Evolutionary conservation across 257 asterid genomes (phyloP).

Genomic region (Solanum neorickii): DNA sequence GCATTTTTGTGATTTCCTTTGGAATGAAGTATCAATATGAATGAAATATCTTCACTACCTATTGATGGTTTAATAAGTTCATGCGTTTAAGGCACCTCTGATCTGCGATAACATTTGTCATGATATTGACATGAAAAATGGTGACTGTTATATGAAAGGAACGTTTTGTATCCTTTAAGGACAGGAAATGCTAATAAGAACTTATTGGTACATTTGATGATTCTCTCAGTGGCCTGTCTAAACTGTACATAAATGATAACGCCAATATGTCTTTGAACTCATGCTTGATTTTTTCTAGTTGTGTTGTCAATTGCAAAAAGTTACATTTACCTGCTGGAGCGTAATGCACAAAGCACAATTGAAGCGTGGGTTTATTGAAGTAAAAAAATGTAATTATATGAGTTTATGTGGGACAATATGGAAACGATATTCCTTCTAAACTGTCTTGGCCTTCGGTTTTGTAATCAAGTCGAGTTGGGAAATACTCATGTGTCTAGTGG

Average conservation of each 20-base stretch:
- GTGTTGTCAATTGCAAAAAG: not conserved
- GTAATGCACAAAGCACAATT: not conserved
- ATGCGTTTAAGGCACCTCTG: not conserved
- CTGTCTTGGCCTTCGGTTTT: not conserved
- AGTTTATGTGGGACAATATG: not conserved
- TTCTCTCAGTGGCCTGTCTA: not conserved
- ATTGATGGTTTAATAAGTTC: not conserved
- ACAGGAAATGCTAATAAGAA: not conserved
- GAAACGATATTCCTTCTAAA: not conserved
- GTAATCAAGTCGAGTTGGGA: not conserved
- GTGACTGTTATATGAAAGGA: not conserved
- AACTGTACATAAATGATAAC: not conserved
- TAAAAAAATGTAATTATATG: not conserved
- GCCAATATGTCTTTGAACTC: not conserved
- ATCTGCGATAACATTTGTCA: not conserved
- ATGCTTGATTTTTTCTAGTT: not conserved
- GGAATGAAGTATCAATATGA: not conserved
- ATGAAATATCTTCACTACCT: not conserved
- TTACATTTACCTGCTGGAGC: not conserved
- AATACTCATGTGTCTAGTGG: not conserved
- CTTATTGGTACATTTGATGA: not conserved
- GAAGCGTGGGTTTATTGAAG: not conserved
- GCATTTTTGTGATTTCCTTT: not conserved
- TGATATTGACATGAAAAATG: not conserved
- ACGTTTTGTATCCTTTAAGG: not conserved